Base-by-base conservation (phyloP, 371 early-diverging fungal genomes). In the Haplosporangium sp. region DNA sequence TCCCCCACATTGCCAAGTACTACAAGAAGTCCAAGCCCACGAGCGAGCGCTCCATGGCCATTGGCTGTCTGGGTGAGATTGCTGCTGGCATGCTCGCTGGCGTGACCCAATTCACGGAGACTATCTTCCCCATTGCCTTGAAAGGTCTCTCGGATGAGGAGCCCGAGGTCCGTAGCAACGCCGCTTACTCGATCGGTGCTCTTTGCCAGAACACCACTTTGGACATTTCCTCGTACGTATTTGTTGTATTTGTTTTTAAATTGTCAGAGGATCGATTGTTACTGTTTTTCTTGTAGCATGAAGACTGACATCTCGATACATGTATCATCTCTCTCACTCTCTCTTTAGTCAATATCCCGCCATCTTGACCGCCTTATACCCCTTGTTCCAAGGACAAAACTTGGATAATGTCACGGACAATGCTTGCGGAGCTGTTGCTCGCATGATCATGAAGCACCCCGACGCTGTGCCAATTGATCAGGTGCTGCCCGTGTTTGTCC, bases 11-110 rank as follows among this genome's bases (percentile, higher is more conserved):
- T 66, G 85, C 87, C 38, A 93, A 90, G 73, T 95, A 93, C 81
- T 93, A 90, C 83, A 93, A 93, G 81, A 86, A 87, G 76, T 84
- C 91, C 23, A 84, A 89, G 69, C 83, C 92, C 8, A 73, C 88
- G 20, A 83, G 92, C 58, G 96, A 96, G 66, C 91, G 97, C 53
- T 91, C 93, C 53, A 95, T 95, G 95, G 94, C 95, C 10, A 87
- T 95, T 50, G 97, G 96, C 12, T 91, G 92, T 56, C 81, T 96
- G 52, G 95, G 94, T 42, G 97, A 96, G 81, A 86, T 91, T 46
- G 87, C 91, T 36, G 86, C 86, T 57, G 95, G 95, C 58, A 84
- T 95, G 74, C 89, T 92, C 50, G 76, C 74, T 1, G 91, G 88
- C 6, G 86, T 95, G 23, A 92, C 95, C 40, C 90, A 90, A 40